Base-by-base conservation (phyloP, 148 eudicot species). In the Chenopodium formosanum region DNA sequence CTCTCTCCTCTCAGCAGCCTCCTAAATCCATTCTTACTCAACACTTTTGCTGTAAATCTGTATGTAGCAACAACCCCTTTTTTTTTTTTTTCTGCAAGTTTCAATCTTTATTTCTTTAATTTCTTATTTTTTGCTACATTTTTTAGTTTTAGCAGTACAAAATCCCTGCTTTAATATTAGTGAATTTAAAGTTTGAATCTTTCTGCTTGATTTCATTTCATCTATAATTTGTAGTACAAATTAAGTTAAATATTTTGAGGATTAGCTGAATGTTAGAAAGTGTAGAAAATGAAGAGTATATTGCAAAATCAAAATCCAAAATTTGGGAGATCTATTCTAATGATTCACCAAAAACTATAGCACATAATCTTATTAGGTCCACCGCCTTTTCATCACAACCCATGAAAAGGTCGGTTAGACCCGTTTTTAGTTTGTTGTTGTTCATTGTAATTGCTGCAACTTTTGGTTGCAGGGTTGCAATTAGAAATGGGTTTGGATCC, bases 401-500 rank as follows among this genome's bases (percentile, higher is more conserved):
- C 23, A 89, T 92, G 93, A 91, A 89, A 86, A 85, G 79, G 73
- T 56, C 90, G 16, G 80, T 91, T 82, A 86, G 92, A 69, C 91
- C 91, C 0, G 53, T 88, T 8, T 89, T 90, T 81, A 87, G 88
- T 74, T 23, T 85, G 10, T 44, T 95, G 78, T 67, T 91, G 9
- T 76, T 95, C 71, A 22, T 90, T 37, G 89, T 82, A 6, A 65
- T 87, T 40, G 95, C 87, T 17, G 93, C 83, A n/a, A 85, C 90
- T 9, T 86, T 95, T 46, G 88, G 86, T 68, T 78, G 82, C 83
- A 84, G 88, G 32, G 83, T 87, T 75, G 82, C 83, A 5, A 67
- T 88, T n/a, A 81, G 86, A 37, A 78, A 79, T 5, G 86, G 88
- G 62, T 75, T 86, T 27, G 82, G 84, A 58, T 84, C 93, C 68